phyloP scores from a whole-genome alignment of 106 monocot species.

The Phalaenopsis aphrodite region DNA sequence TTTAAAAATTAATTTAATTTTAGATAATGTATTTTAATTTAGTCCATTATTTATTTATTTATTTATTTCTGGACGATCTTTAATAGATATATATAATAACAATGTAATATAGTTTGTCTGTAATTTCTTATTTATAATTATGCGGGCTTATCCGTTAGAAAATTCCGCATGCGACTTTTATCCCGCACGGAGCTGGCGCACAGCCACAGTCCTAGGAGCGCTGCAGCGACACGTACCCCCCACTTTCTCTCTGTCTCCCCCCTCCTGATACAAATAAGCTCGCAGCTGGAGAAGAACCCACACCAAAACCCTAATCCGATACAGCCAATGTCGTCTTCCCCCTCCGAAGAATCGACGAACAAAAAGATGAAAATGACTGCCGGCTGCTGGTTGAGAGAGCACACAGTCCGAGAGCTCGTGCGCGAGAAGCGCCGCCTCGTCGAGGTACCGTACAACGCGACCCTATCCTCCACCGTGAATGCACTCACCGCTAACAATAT shows the following conservation, averaged over 20 bases:
- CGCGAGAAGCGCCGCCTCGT: constrained; percentile 42
- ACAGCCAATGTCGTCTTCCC: neutral
- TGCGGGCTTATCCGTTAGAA: too few relatives aligned
- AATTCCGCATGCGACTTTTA: neutral
- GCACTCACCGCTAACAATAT: constrained; percentile 49
- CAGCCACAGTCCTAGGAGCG: neutral
- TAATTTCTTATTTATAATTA: too few relatives aligned
- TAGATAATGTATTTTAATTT: too few relatives aligned
- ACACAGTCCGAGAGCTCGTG: constrained; percentile 21
- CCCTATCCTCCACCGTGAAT: constrained; percentile 38
- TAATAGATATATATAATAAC: too few relatives aligned
- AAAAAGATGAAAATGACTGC: neutral
- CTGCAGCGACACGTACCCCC: neutral
- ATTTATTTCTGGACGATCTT: too few relatives aligned
- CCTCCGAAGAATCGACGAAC: neutral
- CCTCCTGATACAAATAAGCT: neutral
- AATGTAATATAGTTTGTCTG: too few relatives aligned
- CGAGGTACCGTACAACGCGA: constrained; percentile 68
- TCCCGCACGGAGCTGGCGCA: neutral
- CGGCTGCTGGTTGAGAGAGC: constrained; percentile 1
- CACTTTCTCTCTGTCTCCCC: neutral
- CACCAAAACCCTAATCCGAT: neutral
- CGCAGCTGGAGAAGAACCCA: neutral
- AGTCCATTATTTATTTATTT: too few relatives aligned
- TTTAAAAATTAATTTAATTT: too few relatives aligned